Base-by-base conservation (phyloP, 1,139 yeast genomes). In the Suhomyces chickasaworum region DNA sequence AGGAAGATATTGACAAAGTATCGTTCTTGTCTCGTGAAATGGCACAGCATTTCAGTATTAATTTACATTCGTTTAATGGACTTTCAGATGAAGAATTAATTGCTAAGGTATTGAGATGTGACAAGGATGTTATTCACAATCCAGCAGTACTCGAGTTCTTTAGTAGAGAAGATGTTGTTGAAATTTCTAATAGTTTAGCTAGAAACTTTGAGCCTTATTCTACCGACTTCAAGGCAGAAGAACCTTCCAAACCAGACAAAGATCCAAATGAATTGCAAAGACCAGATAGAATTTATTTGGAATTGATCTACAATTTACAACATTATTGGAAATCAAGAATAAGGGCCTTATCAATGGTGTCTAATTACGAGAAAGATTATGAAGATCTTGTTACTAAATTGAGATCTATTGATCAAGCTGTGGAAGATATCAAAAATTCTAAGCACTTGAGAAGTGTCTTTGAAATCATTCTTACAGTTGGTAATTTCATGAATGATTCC, bases 291-390 rank as follows among this genome's bases (percentile, higher is more conserved):
- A 69, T 87, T 9, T 87, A 83, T 57, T 67, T 87, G 65, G 90
- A 85, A 56, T 73, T 86, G 60, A 80, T 86, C 56, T 85, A 84
- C 61, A 86, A 86, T 55, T 72, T 86, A 53, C 90, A 84, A 53
- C 86, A 84, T 51, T 87, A 87, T 56, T 87, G 95, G 95, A 77
- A 81, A 49, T 84, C 93, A 3, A 79, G 95, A 69, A 82, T 81
- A 69, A 73, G 95, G 54, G 88, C 91, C 0, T 67, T 87, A 51
- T 76, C 70, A 37, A 80, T 86, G 15, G 72, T 84, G 16, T 69
- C 84, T 1, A 68, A 77, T 18, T 86, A 77, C 61, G 89, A 85
- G 55, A 84, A 78, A 55, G 95, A 87, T 50, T 86, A 85, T 56
- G 78, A 75, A n/a, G 90, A 84, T 48, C 65, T 85, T 33, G 82